Evolutionary conservation across 1,139 yeast species (phyloP).

Genomic region (Martiniozyma asiatica): DNA sequence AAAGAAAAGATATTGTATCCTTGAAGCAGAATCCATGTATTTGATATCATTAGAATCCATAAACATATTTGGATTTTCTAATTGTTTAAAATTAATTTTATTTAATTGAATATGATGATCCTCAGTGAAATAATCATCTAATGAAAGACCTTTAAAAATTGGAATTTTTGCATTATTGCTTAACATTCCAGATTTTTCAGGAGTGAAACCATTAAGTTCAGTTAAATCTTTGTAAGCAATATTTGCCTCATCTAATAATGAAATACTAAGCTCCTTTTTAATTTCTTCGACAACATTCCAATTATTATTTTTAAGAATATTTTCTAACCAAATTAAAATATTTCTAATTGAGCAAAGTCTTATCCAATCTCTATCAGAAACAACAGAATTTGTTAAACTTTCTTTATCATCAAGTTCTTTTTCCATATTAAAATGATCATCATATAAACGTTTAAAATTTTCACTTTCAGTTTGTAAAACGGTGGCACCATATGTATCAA

Average conservation of each 20-base stretch:
- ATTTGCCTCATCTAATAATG: constrained; percentile 8
- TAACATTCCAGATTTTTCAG: constrained; percentile 1
- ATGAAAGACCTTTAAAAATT: constrained; percentile 2
- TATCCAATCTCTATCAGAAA: constrained; percentile 5
- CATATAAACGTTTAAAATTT: constrained; percentile 1
- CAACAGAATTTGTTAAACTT: constrained; percentile 3
- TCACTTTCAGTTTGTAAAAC: constrained; percentile 1
- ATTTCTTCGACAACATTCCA: constrained; percentile 9
- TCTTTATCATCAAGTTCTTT: constrained; percentile 1
- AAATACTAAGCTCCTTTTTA: constrained; percentile 8
- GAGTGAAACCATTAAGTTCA: no score
- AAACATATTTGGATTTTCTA: constrained; percentile 1
- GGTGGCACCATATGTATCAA: constrained; percentile 4
- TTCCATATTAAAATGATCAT: no score
- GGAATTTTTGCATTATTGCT: constrained; percentile 6
- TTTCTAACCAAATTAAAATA: constrained; percentile 9
- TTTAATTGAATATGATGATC: constrained; percentile 1
- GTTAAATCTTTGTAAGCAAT: constrained; percentile 4
- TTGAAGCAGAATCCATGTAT: constrained; percentile 8
- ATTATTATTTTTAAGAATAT: constrained; percentile 9
- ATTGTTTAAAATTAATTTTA: constrained; percentile 1
- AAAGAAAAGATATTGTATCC: constrained; percentile 21
- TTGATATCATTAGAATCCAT: not conserved
- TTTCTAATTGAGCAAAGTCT: constrained; percentile 2
- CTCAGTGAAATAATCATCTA: not conserved